phyloP scores from a whole-genome alignment of 108 stramenopile species.

The Nitzschia inconspicua region DNA sequence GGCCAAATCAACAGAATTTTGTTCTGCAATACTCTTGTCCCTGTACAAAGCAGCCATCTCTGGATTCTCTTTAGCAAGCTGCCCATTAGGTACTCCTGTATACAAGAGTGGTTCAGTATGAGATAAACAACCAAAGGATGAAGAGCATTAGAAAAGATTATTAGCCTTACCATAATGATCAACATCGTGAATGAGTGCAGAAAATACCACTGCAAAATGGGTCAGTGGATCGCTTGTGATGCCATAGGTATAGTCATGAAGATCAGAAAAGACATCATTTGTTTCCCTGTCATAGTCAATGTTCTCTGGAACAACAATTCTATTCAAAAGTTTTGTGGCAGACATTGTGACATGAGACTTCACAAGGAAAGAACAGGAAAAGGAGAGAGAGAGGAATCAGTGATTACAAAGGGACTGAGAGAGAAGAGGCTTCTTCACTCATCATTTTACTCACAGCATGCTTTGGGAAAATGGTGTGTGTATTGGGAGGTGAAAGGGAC shows the following conservation, averaged over 20 bases:
- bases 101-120: not conserved
- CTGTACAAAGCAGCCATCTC: conserved; percentile 48
- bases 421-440: not conserved
- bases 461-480: too few relatives aligned
- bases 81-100: conserved; percentile 33
- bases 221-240: too few relatives aligned
- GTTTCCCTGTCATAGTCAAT: conserved; percentile 14
- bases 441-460: too few relatives aligned
- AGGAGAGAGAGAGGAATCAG: not conserved
- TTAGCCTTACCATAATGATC: conserved; percentile 13
- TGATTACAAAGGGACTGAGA: not conserved
- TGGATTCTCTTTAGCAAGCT: conserved; percentile 21
- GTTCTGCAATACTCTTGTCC: conserved; percentile 47
- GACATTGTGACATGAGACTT: conserved; percentile 33
- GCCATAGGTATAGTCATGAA: conserved; percentile 28
- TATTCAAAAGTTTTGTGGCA: conserved; percentile 42
- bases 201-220: conserved; percentile 47
- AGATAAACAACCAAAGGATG: too few relatives aligned
- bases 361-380: not conserved
- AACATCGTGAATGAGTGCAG: conserved; percentile 60
- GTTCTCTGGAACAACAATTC: conserved; percentile 15
- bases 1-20: too few relatives aligned
- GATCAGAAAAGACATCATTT: conserved; percentile 1
- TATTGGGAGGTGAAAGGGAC: too few relatives aligned
- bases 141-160: too few relatives aligned